Base-by-base conservation (phyloP, 768 basidiomycete species). In the Collybiopsis confluens region DNA sequence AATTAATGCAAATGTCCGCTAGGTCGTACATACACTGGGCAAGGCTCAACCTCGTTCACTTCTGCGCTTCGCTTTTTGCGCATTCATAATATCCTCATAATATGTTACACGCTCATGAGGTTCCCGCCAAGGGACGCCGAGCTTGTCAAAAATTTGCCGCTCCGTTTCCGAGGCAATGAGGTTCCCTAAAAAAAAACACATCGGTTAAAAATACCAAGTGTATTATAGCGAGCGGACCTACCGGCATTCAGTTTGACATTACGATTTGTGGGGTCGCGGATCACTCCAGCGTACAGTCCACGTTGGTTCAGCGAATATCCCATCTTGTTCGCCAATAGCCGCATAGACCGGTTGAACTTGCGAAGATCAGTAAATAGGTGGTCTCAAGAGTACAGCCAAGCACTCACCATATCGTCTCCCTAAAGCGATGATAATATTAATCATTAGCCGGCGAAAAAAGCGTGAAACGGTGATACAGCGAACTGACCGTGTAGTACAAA, bases 261-360 rank as follows among this genome's bases (percentile, higher is more conserved):
- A 36, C 79, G 69, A 59, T 88, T 77, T 27, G 74, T 74, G 15
- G 82, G 82, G 64, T 90, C 85, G 10, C 93, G 80, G 15, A 90
- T 66, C 28, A 94, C 85, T 0, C 81, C 86, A 5, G 70, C 75
- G 60, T 77, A 94, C 4, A 98, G 68, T 0, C 93, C 94, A 43
- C 82, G 79, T 65, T 98, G 94, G 60, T 98, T 97, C 43, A 98
- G 75, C 11, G 88, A 88, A 67, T 85, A 92, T 0, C 92, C 91
- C 64, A 86, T 77, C 44, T 77, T 81, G 58, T 81, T 81, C 2
- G 95, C 95, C 68, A 93, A 92, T 61, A 87, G 67, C 27, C 94
- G 81, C 66, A 98, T 84, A 4, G 87, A 86, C 7, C 95, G 85
- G 67, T 96, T 97, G 70, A 96, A 96, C 91, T 94, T 46, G 37